phyloP scores from a whole-genome alignment of 73 alveolate genomes.

The Tetrahymena borealis region DNA sequence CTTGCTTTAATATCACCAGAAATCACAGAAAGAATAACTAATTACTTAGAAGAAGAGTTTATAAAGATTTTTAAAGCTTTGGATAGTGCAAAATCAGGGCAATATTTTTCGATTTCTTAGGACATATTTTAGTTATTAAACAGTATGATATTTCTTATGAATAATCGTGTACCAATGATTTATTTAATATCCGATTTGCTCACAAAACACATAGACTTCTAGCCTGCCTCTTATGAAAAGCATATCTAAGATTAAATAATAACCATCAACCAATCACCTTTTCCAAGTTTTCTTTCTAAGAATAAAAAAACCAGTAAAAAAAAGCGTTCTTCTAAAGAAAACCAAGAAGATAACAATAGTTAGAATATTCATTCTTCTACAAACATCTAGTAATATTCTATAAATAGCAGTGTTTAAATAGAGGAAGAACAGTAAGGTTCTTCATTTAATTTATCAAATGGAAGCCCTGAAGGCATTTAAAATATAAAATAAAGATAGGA shows the following conservation, averaged over 20 bases:
- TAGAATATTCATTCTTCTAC: not conserved
- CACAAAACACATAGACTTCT: not conserved
- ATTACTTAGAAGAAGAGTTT: not conserved
- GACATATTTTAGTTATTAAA: not conserved
- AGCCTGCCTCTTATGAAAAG: not conserved
- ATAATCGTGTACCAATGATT: not conserved
- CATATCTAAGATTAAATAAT: not conserved
- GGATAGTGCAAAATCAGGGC: not conserved
- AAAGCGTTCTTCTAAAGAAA: not conserved
- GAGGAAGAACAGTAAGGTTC: not conserved
- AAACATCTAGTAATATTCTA: not conserved
- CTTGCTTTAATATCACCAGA: not conserved
- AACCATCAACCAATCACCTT: not conserved
- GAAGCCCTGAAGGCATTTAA: not conserved
- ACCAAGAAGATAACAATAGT: not conserved
- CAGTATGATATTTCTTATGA: not conserved
- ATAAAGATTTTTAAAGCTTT: not conserved
- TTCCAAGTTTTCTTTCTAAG: not conserved
- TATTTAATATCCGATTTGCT: not conserved
- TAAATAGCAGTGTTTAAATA: not conserved
- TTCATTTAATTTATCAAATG: not conserved
- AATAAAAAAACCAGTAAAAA: not conserved
- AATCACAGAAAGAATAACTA: not conserved
- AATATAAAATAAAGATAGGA: no score
- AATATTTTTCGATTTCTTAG: not conserved